Percentiles rank a stretch among this genome's conserved stretches.
Evolutionary conservation across 352 stramenopile genomes (phyloP).

Genomic region (Phytophthora europaea): DNA sequence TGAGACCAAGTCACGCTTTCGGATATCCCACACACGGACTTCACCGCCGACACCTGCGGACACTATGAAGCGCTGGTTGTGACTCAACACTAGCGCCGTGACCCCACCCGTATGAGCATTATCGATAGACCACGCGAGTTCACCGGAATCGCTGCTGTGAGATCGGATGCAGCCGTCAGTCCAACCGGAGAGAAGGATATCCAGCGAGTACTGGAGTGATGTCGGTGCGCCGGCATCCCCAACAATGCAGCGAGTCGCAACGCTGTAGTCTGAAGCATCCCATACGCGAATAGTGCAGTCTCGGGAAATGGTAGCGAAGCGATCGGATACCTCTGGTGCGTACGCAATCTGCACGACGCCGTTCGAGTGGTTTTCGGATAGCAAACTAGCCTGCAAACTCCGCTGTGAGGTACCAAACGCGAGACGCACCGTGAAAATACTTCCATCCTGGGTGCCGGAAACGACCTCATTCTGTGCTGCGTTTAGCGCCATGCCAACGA

Average conservation of each 20-base stretch:
- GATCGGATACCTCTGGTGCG: slow-evolving; percentile 78
- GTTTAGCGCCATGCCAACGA: slow-evolving; percentile 69
- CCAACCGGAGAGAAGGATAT: slow-evolving; percentile 93
- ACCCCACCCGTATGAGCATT: slow-evolving; percentile 92
- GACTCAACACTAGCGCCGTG: slow-evolving; percentile 89
- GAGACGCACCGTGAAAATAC: slow-evolving; percentile 78
- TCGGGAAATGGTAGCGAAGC: slow-evolving; percentile 89
- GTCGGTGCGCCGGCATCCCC: slow-evolving; percentile 71
- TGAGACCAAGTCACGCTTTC: slow-evolving; percentile 90
- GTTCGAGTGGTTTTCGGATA: slow-evolving; percentile 85
- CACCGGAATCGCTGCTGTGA: slow-evolving; percentile 88
- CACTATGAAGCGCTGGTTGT: slow-evolving; percentile 92
- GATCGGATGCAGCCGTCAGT: slow-evolving; percentile 90
- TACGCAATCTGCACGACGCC: slow-evolving; percentile 87
- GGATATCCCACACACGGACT: slow-evolving; percentile 95
- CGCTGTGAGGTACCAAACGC: slow-evolving; percentile 50
- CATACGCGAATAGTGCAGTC: slow-evolving; percentile 93
- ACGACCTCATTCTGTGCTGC: slow-evolving; percentile 72
- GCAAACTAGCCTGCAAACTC: slow-evolving; percentile 28
- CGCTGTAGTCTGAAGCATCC: slow-evolving; percentile 91
- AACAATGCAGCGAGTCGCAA: slow-evolving; percentile 64
- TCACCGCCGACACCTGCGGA: slow-evolving; percentile 87
- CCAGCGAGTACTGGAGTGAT: slow-evolving; percentile 86
- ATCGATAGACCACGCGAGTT: slow-evolving; percentile 90
- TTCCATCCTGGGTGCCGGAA: slow-evolving; percentile 80